phyloP scores from a whole-genome alignment of 305 asterid genomes.

The Euphrasia arctica region DNA sequence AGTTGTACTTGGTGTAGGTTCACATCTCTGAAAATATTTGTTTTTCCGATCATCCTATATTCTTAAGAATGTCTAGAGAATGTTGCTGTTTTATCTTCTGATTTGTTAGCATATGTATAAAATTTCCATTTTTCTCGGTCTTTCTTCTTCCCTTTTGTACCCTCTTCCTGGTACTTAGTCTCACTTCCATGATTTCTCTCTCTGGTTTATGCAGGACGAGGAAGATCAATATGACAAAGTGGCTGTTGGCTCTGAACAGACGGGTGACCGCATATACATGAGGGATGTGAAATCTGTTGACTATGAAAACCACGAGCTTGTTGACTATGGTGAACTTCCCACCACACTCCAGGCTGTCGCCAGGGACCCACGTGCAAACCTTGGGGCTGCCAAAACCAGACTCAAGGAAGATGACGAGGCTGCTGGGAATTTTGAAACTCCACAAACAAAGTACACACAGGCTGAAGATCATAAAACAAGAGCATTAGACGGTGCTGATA shows the following conservation, averaged over 20 bases:
- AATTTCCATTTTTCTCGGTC: background rate
- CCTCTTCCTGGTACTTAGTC: background rate
- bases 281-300: slow-evolving; percentile 44
- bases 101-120: background rate
- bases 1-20: slow-evolving; percentile 14
- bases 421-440: slow-evolving; percentile 45
- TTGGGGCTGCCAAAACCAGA: slow-evolving; percentile 65
- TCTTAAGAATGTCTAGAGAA: background rate
- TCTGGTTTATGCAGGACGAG: slow-evolving; percentile 58
- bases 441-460: slow-evolving; percentile 14
- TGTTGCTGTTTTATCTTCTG: too few species aligned
- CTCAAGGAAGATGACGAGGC: slow-evolving; percentile 79
- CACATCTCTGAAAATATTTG: slow-evolving; percentile 8
- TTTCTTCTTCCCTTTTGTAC: background rate
- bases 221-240: slow-evolving; percentile 86
- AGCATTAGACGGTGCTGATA: slow-evolving; percentile 26
- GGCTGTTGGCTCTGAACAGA: slow-evolving; percentile 52
- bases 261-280: slow-evolving; percentile 49
- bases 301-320: slow-evolving; percentile 36
- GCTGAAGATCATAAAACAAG: slow-evolving; percentile 24
- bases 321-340: slow-evolving; percentile 51
- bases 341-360: slow-evolving; percentile 34
- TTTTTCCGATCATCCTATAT: background rate
- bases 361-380: slow-evolving; percentile 86
- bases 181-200: background rate